These are phyloP conservation scores for Phyllosticta capitalensis DNA, from an alignment of 2,329 filamentous ascomycete genomes.

Conservation along the genomic window DNA sequence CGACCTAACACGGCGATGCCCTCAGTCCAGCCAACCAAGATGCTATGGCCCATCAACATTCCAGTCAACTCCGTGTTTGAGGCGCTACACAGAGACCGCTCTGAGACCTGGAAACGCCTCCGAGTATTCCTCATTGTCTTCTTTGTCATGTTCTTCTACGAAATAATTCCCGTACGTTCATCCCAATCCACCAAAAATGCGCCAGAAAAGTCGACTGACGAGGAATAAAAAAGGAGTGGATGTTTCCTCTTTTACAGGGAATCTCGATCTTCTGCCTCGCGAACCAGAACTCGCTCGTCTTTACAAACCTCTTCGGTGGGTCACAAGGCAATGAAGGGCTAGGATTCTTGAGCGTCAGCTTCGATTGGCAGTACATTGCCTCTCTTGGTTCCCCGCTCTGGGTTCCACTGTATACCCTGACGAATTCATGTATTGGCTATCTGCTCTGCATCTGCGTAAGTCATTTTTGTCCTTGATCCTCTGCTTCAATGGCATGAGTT, in stretches of 20 bases:
- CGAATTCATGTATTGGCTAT: constrained; percentile 27
- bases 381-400: constrained; percentile 24
- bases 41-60: constrained; percentile 12
- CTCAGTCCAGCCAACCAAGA: constrained; percentile 12
- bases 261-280: constrained; percentile 11
- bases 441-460: constrained; percentile 22
- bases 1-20: not conserved
- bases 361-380: constrained; percentile 56
- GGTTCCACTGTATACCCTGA: constrained; percentile 18
- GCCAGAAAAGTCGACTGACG: not conserved
- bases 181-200: no score
- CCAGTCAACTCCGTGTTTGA: constrained; percentile 13
- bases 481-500: not conserved
- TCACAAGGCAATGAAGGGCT: constrained; percentile 37
- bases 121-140: constrained; percentile 23
- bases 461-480: not conserved
- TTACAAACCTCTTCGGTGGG: constrained; percentile 45
- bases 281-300: constrained; percentile 26
- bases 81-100: constrained; percentile 11
- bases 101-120: constrained; percentile 12
- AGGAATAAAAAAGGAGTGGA: not conserved
- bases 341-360: constrained; percentile 53
- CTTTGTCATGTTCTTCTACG: constrained; percentile 9
- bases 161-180: constrained; percentile 7
- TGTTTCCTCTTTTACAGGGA: constrained; percentile 6